Evolutionary conservation across 192 early-diverging fungal species (phyloP).

Genomic region (Coemansia sp.): DNA sequence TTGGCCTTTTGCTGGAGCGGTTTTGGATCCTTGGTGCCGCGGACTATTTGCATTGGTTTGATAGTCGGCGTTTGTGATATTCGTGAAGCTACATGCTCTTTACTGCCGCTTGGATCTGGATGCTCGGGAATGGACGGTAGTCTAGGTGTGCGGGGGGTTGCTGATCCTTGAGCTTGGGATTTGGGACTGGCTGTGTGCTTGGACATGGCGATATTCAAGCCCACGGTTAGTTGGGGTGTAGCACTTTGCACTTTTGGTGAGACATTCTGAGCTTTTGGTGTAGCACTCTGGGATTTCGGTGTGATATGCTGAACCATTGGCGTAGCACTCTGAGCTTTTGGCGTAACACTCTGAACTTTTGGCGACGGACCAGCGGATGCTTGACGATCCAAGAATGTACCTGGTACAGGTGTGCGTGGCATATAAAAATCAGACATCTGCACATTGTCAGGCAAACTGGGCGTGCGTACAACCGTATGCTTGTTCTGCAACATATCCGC

Average conservation of each 20-base stretch:
- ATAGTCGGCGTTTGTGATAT: background rate
- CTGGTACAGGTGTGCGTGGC: background rate
- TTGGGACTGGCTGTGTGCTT: background rate
- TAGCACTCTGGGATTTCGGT: no score
- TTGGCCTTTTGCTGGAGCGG: constrained; percentile 12
- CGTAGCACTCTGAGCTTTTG: no score
- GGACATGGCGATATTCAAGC: background rate
- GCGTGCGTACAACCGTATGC: constrained; percentile 13
- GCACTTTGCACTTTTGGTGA: background rate
- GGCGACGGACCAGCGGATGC: no score
- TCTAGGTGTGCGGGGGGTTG: background rate
- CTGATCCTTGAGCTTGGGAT: background rate
- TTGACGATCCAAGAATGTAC: background rate
- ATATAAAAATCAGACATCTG: constrained; percentile 25
- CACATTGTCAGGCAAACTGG: constrained; percentile 28
- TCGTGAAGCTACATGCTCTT: background rate
- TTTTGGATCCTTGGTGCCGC: constrained; percentile 3
- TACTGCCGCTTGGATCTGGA: background rate
- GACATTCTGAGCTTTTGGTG: background rate
- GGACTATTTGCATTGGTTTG: background rate
- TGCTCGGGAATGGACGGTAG: background rate
- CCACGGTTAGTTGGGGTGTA: background rate
- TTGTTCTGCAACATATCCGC: constrained; percentile 41
- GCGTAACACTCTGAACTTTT: no score
- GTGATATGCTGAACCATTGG: no score